Evolutionary conservation across 345 rosid species (phyloP).

Genomic region (thale cress (Arabidopsis thaliana)): TAIR10.1 NC_003074.8:7357001-7357500

Average conservation of each 20-base stretch:
- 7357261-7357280: background rate
- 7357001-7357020: too few relatives aligned
- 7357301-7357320: slow-evolving; percentile 24
- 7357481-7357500: background rate
- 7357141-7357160: too few relatives aligned
- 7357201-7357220: background rate
- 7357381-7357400: slow-evolving; percentile 14
- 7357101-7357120: too few relatives aligned
- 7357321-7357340: background rate
- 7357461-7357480: background rate
- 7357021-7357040: background rate
- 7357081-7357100: background rate
- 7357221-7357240: background rate
- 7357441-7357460: background rate
- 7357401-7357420: slow-evolving; percentile 9
- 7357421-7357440: background rate
- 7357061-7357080: background rate
- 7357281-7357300: slow-evolving; percentile 9
- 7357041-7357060: background rate
- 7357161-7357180: too few relatives aligned
- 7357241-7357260: background rate
- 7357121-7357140: too few relatives aligned
- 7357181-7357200: too few relatives aligned
- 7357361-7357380: slow-evolving; percentile 27
- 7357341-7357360: background rate